A percentile compares a stretch with the other conserved stretches of the same genome.
phyloP scores from a whole-genome alignment of 345 rosid genomes.

The Aurinia saxatilis region DNA sequence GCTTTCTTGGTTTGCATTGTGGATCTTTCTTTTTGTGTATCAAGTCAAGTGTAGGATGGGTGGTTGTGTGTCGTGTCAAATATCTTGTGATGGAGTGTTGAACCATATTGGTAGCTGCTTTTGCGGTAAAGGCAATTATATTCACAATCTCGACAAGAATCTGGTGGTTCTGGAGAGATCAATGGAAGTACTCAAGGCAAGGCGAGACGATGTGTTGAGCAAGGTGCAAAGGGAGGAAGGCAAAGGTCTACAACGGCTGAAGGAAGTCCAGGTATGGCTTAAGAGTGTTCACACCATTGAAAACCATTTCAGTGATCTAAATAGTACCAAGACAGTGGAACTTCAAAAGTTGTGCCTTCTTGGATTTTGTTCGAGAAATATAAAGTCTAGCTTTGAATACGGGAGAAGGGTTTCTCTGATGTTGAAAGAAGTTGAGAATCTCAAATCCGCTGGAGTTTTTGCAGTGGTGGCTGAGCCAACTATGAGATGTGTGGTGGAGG shows the following conservation, averaged over 20 bases:
- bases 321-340: background rate
- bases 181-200: background rate
- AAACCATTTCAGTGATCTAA: background rate
- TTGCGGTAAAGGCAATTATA: background rate
- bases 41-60: background rate
- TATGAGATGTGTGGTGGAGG: background rate
- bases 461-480: background rate
- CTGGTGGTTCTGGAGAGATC: background rate
- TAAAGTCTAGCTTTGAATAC: background rate
- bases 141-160: background rate
- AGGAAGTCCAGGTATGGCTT: background rate
- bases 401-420: background rate
- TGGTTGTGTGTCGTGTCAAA: background rate
- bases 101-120: background rate
- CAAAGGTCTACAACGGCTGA: background rate
- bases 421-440: background rate
- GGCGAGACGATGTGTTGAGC: background rate
- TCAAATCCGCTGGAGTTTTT: background rate
- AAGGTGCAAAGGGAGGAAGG: background rate
- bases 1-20: background rate
- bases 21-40: background rate
- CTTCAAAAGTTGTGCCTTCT: background rate
- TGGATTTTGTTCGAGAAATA: background rate
- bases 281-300: background rate
- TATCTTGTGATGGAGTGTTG: background rate